Conservation (phyloP, 176 grass and related monocot genomes). For the Cenchrus fungigraminus region DNA sequence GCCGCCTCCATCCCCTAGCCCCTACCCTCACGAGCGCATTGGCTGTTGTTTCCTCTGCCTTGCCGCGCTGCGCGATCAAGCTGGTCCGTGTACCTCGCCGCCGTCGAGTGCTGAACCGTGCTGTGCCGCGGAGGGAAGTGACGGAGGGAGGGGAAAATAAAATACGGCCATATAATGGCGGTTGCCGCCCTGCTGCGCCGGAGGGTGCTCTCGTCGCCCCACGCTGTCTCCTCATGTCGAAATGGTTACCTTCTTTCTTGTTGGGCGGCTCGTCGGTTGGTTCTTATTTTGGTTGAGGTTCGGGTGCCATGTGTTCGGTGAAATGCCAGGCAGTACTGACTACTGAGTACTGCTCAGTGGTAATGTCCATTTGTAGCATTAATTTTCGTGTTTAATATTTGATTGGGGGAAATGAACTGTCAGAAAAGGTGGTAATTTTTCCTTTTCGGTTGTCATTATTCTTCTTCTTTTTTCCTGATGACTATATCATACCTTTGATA, state of each 20-base stretch:
- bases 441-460: background rate
- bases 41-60: background rate
- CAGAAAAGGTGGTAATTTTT: background rate
- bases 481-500: background rate
- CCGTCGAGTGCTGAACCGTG: conserved; percentile 1
- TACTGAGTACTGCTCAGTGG: background rate
- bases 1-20: background rate
- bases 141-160: background rate
- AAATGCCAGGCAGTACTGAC: conserved; percentile 32
- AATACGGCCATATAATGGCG: conserved; percentile 37
- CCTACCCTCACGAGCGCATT: background rate
- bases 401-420: background rate
- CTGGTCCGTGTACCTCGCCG: background rate
- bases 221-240: background rate
- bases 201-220: conserved; percentile 10
- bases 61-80: background rate
- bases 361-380: background rate
- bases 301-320: conserved; percentile 14
- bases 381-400: background rate
- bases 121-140: background rate
- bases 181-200: conserved; percentile 44
- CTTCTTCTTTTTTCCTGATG: background rate
- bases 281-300: background rate
- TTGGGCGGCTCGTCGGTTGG: background rate
- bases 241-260: conserved; percentile 37